Evolutionary conservation across 2,329 filamentous ascomycete species (phyloP), one percentile per base, ranked within the genome.

Genomic region (Sporothrix protearum): DNA sequence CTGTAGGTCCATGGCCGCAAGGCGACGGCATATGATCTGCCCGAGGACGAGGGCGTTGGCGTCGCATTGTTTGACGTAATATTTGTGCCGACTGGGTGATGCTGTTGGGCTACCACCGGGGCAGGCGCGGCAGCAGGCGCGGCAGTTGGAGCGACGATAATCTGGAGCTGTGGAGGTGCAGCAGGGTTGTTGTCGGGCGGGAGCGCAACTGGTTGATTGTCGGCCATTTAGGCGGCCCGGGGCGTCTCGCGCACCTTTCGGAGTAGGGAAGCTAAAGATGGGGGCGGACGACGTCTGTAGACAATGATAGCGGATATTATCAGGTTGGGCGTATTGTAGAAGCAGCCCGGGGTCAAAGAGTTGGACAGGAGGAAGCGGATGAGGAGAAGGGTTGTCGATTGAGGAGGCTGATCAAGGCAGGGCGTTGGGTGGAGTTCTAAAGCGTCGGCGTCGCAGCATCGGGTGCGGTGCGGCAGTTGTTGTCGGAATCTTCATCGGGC

Each of bases 401-500:
- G 14, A 66, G 19, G 14, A 16, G 25, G 25, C 42, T 3, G 45
- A 47, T 70, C 25, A 64, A 55, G 69, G 51, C 5, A 36, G 25
- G 28, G 49, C 42, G 51, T 19, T 10, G 2, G 8, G n/a, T 2
- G 25, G 25, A 22, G 49, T 57, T 16, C 33, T 42, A 12, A 4
- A 47, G 45, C 36, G 25, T 69, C 51, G 71, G 8, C 55, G 71
- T 66, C 64, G 70, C 49, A 42, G 49, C 71, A 51, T 68, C 39
- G 49, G 59, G 28, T 25, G 61, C 30, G 47, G 51, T 61, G 39
- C 45, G 30, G 51, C 36, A 8, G 22, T 3, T 4, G 28, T n/a
- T 4, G 71, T 51, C 28, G 61, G 51, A 33, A 61, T 45, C 28
- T 22, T 33, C 68, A 72, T 70, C 68, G 68, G 70, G 39, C 16